Percentiles rank a stretch among this genome's conserved stretches.
phyloP scores from a whole-genome alignment of 2,329 filamentous ascomycete species.

The Hymenoscyphus salicellus region DNA sequence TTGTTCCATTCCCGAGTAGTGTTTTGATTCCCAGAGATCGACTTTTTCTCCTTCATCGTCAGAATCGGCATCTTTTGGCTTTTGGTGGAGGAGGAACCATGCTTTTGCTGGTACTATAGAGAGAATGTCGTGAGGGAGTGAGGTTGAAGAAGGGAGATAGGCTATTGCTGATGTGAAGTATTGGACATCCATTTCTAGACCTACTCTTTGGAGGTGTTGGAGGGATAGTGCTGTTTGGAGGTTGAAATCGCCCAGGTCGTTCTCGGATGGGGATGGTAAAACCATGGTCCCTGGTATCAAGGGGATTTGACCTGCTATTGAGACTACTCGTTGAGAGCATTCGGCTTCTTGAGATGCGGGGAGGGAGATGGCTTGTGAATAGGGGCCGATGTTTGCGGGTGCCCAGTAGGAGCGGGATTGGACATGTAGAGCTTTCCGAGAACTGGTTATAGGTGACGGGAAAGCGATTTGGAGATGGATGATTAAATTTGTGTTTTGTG shows the following conservation, averaged over 20 bases:
- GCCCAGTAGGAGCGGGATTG: conserved; percentile 96
- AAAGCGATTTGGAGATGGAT: conserved; percentile 48
- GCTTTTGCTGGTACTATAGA: conserved; percentile 44
- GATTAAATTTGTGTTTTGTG: conserved; percentile 55
- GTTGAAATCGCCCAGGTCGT: conserved; percentile 40
- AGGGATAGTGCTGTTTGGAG: conserved; percentile 69
- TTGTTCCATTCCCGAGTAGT: conserved; percentile 47
- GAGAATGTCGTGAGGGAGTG: conserved; percentile 26
- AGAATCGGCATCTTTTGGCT: conserved; percentile 36
- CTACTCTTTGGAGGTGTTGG: conserved; percentile 88
- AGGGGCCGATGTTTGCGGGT: conserved; percentile 94
- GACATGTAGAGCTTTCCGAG: conserved; percentile 72
- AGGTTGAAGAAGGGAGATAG: conserved; percentile 56
- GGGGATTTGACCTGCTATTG: conserved; percentile 88
- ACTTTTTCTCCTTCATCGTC: conserved; percentile 54
- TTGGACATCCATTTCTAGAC: conserved; percentile 64
- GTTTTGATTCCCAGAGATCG: conserved; percentile 68
- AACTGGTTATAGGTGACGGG: background rate
- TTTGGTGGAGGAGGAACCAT: conserved; percentile 43
- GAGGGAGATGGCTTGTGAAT: conserved; percentile 71
- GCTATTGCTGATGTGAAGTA: conserved; percentile 75
- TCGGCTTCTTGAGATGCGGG: conserved; percentile 30
- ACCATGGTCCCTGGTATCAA: conserved; percentile 78
- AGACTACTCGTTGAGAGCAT: conserved; percentile 43
- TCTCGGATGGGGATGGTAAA: conserved; percentile 41